A percentile compares a stretch with the other conserved stretches of the same genome.
Evolutionary conservation across 1,139 yeast species (phyloP).

Genomic region (Yamadazyma oceani): DNA sequence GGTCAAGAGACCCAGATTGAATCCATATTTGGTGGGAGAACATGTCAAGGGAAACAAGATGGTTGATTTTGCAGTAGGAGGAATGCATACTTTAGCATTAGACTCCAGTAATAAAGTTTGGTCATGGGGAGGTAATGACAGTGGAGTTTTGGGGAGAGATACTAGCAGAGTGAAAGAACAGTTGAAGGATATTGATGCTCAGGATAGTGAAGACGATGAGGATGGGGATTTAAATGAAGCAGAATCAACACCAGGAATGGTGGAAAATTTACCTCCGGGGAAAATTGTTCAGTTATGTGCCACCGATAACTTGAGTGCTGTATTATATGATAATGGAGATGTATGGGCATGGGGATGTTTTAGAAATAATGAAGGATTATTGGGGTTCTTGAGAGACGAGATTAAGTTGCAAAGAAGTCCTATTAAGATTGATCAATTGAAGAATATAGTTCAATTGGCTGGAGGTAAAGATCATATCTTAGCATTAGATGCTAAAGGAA

Average conservation of each 20-base stretch:
- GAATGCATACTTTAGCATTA: slow-evolving; percentile 88
- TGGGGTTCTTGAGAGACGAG: slow-evolving; percentile 70
- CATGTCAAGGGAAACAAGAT: slow-evolving; percentile 28
- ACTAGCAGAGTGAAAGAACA: slow-evolving; percentile 62
- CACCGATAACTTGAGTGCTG: slow-evolving; percentile 87
- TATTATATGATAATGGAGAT: slow-evolving; percentile 74
- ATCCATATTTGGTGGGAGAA: slow-evolving; percentile 66
- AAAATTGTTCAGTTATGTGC: slow-evolving; percentile 84
- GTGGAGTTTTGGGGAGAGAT: slow-evolving; percentile 89
- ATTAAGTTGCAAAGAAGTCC: slow-evolving; percentile 69
- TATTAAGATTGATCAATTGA: slow-evolving; percentile 57
- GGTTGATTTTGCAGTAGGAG: slow-evolving; percentile 90
- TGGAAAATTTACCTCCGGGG: slow-evolving; percentile 62
- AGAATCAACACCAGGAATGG: slow-evolving; percentile 84
- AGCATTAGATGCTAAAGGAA: slow-evolving; percentile 80
- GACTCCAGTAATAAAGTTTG: slow-evolving; percentile 74
- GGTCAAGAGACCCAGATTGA: slow-evolving; percentile 91
- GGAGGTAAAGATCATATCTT: slow-evolving; percentile 91
- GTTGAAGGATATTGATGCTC: slow-evolving; percentile 64
- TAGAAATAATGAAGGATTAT: slow-evolving; percentile 85
- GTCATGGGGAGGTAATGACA: slow-evolving; percentile 99
- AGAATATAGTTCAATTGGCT: slow-evolving; percentile 80
- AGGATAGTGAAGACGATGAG: slow-evolving; percentile 48
- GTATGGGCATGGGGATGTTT: slow-evolving; percentile 98
- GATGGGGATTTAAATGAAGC: slow-evolving; percentile 84